Evolutionary conservation across 2,329 filamentous ascomycete species (phyloP), one percentile per base, ranked within the genome.

Genomic region (Colletotrichum sp.): DNA sequence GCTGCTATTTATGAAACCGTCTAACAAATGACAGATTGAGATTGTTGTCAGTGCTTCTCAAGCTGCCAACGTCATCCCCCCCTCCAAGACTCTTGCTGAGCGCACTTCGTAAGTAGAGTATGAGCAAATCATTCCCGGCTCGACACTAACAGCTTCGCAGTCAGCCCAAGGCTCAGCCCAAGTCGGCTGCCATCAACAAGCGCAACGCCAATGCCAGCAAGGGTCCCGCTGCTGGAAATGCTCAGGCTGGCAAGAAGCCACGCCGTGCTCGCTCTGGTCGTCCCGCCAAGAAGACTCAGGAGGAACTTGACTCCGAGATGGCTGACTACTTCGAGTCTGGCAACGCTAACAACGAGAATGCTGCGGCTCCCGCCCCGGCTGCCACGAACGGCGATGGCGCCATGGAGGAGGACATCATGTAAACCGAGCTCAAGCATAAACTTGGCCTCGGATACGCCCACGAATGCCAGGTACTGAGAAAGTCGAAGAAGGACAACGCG

Each of bases 221-320:
- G 80, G 84, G 85, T 68, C 83, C 82, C 59, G 85, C 80, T 65
- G 83, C 84, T 80, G 86, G 84, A 64, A 85, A 86, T 64, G 88
- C 87, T 71, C 88, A 87, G n/a, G 62, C n/a, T 77, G 88, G 86
- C 80, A 90, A 90, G 85, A 90, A 89, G 83, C 86, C 87, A 75
- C 88, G 90, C 73, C 88, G 88, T 77, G 83, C 57, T 10, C 92
- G 93, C 80, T 93, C 88, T 81, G 88, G 90, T 79, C 92, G 94
- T 81, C 90, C 94, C 79, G 87, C 93, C 82, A 89, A 98, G 88
- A 99, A 99, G 94, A 98, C 96, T 0, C 93, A 94, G 2, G 96
- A 98, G 84, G 96, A 99, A 88, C 92, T 99, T 30, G 97, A 99
- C 84, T 96, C 95, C 6, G 97, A 99, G 85, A 99, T 99, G 97